phyloP scores from a whole-genome alignment of 1,284 basidiomycete species.

The Mycena citricolor region DNA sequence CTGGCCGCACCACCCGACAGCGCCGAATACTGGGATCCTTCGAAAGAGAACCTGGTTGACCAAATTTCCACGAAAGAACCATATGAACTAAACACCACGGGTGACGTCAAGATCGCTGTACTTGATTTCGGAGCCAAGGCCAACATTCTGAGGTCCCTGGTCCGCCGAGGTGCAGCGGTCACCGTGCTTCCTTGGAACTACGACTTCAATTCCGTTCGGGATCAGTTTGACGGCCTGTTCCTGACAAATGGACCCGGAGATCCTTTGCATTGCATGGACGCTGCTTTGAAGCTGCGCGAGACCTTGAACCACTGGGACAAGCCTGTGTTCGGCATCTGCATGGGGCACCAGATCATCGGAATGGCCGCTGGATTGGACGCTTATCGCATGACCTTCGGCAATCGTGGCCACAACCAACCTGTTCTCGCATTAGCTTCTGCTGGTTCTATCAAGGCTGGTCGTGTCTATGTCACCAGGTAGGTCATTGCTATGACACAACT shows the following conservation, averaged over 20 bases:
- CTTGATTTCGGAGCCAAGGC: slow-evolving; percentile 98
- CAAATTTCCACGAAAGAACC: slow-evolving; percentile 87
- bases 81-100: slow-evolving; percentile 85
- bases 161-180: slow-evolving; percentile 87
- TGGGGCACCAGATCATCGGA: slow-evolving; percentile 98
- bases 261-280: slow-evolving; percentile 87
- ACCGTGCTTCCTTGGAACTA: slow-evolving; percentile 98
- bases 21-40: slow-evolving; percentile 90
- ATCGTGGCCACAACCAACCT: slow-evolving; percentile 99
- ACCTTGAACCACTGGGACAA: slow-evolving; percentile 88
- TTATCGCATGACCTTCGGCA: slow-evolving; percentile 97
- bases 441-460: slow-evolving; percentile 90
- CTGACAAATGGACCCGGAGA: slow-evolving; percentile 97
- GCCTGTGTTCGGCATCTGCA: slow-evolving; percentile 98
- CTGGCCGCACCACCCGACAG: slow-evolving; percentile 57
- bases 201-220: slow-evolving; percentile 89
- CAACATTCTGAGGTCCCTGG: slow-evolving; percentile 92
- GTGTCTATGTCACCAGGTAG: slow-evolving; percentile 95
- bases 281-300: slow-evolving; percentile 76
- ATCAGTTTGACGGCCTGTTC: slow-evolving; percentile 94
- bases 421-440: slow-evolving; percentile 90
- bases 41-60: slow-evolving; percentile 89
- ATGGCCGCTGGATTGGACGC: slow-evolving; percentile 96
- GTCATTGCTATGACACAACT: slow-evolving; percentile 26
- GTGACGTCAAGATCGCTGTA: slow-evolving; percentile 90